Evolutionary conservation across 768 basidiomycete genomes (phyloP), one percentile per base, ranked within the genome.

Genomic region (Macrocybe gigantea): DNA sequence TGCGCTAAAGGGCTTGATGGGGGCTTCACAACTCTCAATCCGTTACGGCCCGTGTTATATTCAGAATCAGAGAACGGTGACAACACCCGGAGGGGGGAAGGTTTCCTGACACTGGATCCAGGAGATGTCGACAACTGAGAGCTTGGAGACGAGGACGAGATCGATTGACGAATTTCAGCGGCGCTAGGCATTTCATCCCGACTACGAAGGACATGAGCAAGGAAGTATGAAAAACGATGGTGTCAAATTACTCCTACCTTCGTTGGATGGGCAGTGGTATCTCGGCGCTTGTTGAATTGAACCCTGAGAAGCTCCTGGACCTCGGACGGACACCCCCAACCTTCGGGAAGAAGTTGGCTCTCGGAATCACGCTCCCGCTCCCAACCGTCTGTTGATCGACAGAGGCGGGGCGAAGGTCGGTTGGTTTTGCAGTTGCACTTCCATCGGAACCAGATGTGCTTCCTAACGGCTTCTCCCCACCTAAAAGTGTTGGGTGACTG

Each of bases 301-400:
- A 83, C 2, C 79, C 83, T 7, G 87, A 89, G 58, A 91, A 91
- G 52, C 87, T 89, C 55, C 85, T 66, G 14, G 85, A 88, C 43
- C 87, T 63, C 5, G 88, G 89, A 5, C 88, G 66, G 7, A 68
- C 55, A 2, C 70, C 70, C 6, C 72, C 69, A 7, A 68, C 69
- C 47, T 74, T 73, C 0, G 88, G 85, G 48, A 79, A 71, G 56
- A 89, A 88, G 41, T 84, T 82, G 0, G 83, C 70, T 10, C 84
- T 63, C 0, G 77, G 82, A 29, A 85, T 70, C 5, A 58, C 60
- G 1, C 55, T 62, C 54, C 50, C 7, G 51, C 13, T 38, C 44
- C 42, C 38, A 35, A 22, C 30, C 41, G 50, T 22, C 32, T 30
- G 47, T 3, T 36, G 10, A 22, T 36, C 53, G 45, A 34, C 48